Base-by-base conservation (phyloP, 2,329 filamentous ascomycete genomes). In the Geosmithia flava region DNA sequence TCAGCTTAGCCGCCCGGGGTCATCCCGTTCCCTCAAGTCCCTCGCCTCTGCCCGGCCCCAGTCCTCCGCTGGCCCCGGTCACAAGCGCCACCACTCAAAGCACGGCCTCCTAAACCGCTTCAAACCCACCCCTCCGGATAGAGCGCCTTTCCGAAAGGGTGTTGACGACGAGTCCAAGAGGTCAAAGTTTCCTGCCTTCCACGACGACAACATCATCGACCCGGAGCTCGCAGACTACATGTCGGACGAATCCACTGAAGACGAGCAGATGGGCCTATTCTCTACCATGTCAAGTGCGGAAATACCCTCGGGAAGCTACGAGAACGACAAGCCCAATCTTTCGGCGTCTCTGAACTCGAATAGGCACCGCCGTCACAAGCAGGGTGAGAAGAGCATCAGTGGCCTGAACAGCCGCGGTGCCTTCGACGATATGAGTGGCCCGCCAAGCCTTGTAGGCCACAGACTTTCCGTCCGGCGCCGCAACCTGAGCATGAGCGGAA, bases 171-270 rank as follows among this genome's bases (percentile, higher is more conserved):
- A 89, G 50, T 69, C 74, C 3, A 80, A 76, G 53, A 83, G 81
- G 53, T 70, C 79, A 7, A 80, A 81, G 42, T 75, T 95, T 37
- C 84, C 90, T 16, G 89, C 89, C n/a, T 97, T 98, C 56, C 93
- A 98, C 62, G 89, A 93, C 59, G 93, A 98, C 68, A 97, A 93
- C 59, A 95, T 98, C 55, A 97, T 98, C 55, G 93, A 98, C 60
- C 93, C 93, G 1, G 93, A 98, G 58, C 71, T 98, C 48, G 91
- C 90, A 5, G 86, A 88, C 33, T 98, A 94, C 65, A 85, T 98
- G 74, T 98, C 93, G 7, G 93, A 98, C 61, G 89, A 87, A 45
- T 95, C 90, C 2, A 96, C 88, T 57, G 91, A 86, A 39, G 90
- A 95, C 56, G 90, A 98, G 54, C 87, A 94, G 56, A 83, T 90